Percentiles rank a stretch among this genome's conserved stretches.
Conservation (phyloP, 148 eudicot species). For the Cornus florida region DNA sequence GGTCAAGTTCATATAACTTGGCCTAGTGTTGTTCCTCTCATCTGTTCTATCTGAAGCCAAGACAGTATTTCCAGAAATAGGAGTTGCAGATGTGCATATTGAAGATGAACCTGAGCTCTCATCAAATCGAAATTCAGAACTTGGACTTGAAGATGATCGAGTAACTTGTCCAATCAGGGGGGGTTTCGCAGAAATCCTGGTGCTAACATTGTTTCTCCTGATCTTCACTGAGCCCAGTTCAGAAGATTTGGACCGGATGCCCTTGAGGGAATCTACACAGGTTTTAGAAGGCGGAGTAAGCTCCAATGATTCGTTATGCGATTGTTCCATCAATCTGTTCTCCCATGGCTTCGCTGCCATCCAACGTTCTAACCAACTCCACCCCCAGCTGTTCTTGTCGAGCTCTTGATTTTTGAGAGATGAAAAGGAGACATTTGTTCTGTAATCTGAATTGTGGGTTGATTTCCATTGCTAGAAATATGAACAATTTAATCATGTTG, state of each 20-base stretch:
- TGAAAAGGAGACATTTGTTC: constrained; percentile 36
- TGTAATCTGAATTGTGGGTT: constrained; percentile 37
- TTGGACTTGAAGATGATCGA: constrained; percentile 76
- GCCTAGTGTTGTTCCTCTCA: constrained; percentile 48
- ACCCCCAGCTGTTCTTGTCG: constrained; percentile 70
- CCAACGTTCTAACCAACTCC: constrained; percentile 99
- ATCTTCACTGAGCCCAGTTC: constrained; percentile 62
- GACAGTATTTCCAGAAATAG: constrained; percentile 53
- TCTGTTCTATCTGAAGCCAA: constrained; percentile 42
- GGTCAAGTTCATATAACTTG: constrained; percentile 86
- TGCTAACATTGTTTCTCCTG: constrained; percentile 67
- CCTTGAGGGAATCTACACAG: constrained; percentile 23
- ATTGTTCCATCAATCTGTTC: constrained; percentile 79
- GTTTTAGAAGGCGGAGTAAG: constrained; percentile 55
- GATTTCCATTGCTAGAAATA: constrained; percentile 57
- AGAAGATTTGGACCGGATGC: constrained; percentile 37
- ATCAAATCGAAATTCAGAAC: constrained; percentile 70
- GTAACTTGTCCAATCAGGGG: constrained; percentile 47
- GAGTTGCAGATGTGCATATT: constrained; percentile 77
- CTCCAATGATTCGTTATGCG: constrained; percentile 35
- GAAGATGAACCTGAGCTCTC: constrained; percentile 92
- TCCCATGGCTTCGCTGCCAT: constrained; percentile 99
- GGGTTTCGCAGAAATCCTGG: constrained; percentile 75
- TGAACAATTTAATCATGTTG: not conserved
- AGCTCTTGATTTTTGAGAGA: constrained; percentile 43